Evolutionary conservation across 1,284 basidiomycete genomes (phyloP), one percentile per base, ranked within the genome.

Genomic region (Inonotus obliquus): DNA sequence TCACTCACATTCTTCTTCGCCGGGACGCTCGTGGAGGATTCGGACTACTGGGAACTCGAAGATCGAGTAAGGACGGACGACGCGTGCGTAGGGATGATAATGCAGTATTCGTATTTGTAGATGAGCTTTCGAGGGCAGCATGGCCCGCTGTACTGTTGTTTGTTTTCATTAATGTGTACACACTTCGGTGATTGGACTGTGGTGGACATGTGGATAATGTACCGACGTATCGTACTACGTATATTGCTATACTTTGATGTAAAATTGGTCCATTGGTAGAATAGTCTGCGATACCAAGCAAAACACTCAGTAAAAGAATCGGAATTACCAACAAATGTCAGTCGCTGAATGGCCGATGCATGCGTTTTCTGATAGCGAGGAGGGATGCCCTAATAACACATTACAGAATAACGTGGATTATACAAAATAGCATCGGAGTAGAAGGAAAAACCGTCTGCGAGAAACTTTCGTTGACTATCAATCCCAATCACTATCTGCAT

Each of bases 401-500:
- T 17, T 14, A 17, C 41, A 4, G 41, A 17, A 4, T 21, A 14
- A 13, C 13, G 14, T 5, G 41, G 17, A 44, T 17, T 14, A 17
- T 44, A 4, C 41, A 21, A 21, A 17, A 44, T 44, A 14, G 13
- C 19, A 44, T 5, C 4, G 4, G 41, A 44, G 41, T 44, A 21
- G 13, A 5, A 21, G 41, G 13, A 14, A 21, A 13, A 44, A 44
- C 17, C n/a, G n/a, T 32, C 32, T 9, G 32, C 32, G 32, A 4
- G 4, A 32, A 32, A 32, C 32, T 9, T 32, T 32, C 32, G 9
- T 4, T 14, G n/a, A 17, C 7, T 44, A 32, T 52, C 54, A 89
- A 68, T 89, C 87, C 87, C 87, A 90, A 67, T 90, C 88, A 66
- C 87, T 88, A 47, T 87, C 86, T 5, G 73, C 71, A 6, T 65